Evolutionary conservation across 139 green algal genomes (phyloP).

Genomic region (Coelastrella sp.): DNA sequence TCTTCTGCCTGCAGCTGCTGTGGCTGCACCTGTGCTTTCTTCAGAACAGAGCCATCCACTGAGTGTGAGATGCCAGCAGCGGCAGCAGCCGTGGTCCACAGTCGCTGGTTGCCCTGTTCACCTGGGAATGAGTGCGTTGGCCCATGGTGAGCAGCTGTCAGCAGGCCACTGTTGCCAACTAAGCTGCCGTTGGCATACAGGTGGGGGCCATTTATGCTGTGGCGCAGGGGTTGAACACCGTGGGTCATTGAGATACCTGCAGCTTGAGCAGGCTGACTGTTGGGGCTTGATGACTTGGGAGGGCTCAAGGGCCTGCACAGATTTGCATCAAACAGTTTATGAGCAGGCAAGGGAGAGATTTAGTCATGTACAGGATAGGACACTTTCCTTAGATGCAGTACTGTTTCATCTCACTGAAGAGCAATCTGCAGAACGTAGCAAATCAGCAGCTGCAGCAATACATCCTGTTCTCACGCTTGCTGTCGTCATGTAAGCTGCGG

Average conservation of each 20-base stretch:
- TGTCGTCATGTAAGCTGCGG: no score
- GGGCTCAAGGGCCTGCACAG: neutral
- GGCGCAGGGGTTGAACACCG: neutral
- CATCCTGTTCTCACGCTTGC: no score
- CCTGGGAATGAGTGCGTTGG: no score
- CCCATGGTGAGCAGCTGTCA: neutral
- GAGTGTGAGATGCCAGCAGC: neutral
- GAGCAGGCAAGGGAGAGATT: no score
- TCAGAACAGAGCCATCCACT: neutral
- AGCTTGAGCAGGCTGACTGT: neutral
- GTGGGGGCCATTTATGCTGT: slow-evolving; percentile 10
- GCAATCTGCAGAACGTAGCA: no score
- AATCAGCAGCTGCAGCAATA: no score
- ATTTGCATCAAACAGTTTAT: neutral
- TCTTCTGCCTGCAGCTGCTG: neutral
- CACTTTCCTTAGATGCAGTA: no score
- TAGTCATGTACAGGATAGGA: no score
- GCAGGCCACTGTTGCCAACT: neutral
- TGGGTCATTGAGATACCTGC: neutral
- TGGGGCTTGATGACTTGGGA: neutral
- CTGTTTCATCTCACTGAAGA: no score
- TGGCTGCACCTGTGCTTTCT: neutral
- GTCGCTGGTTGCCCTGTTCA: neutral
- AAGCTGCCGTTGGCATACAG: neutral
- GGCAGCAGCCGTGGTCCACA: neutral